Evolutionary conservation across 2,329 filamentous ascomycete species (phyloP).

Genomic region (Verticillium klebahnii): DNA sequence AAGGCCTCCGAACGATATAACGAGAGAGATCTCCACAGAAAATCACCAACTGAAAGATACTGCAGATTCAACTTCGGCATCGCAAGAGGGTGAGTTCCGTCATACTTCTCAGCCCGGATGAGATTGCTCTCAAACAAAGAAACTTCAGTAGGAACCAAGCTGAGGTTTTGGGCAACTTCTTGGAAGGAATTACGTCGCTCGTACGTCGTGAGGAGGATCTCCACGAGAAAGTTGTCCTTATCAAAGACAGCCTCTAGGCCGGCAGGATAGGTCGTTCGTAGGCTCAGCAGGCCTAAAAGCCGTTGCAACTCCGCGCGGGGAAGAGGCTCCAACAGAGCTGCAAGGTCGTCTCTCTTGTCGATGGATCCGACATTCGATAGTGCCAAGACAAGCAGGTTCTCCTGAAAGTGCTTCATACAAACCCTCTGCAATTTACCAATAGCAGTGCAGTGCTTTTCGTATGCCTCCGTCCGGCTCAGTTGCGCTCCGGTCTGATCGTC

Average conservation of each 20-base stretch:
- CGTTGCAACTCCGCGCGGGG: conserved; percentile 68
- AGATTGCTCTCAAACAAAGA: conserved; percentile 75
- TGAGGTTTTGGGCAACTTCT: conserved; percentile 66
- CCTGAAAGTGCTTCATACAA: conserved; percentile 76
- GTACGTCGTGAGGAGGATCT: conserved; percentile 69
- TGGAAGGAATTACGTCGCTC: conserved; percentile 80
- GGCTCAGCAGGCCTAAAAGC: conserved; percentile 66
- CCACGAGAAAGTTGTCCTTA: conserved; percentile 57
- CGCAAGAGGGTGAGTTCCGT: conserved; percentile 80
- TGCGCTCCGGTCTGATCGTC: conserved; percentile 86
- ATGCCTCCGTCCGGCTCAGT: conserved; percentile 65
- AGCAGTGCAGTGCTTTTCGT: conserved; percentile 71
- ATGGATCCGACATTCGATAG: conserved; percentile 90
- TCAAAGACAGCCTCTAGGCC: conserved; percentile 59
- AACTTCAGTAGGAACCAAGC: conserved; percentile 78
- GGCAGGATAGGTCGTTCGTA: conserved; percentile 78
- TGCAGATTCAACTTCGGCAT: conserved; percentile 94
- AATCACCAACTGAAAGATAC: conserved; percentile 91
- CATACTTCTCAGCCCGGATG: conserved; percentile 77
- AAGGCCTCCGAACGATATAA: conserved; percentile 89
- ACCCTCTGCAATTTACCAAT: conserved; percentile 77
- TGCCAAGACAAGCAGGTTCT: conserved; percentile 86
- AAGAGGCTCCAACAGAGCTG: conserved; percentile 67
- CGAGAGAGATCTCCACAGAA: conserved; percentile 90
- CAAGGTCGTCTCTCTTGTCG: conserved; percentile 73